Percentiles rank a stretch among this genome's conserved stretches.
phyloP scores from a whole-genome alignment of 495 filamentous ascomycete species.

The Xylaria longipes region DNA sequence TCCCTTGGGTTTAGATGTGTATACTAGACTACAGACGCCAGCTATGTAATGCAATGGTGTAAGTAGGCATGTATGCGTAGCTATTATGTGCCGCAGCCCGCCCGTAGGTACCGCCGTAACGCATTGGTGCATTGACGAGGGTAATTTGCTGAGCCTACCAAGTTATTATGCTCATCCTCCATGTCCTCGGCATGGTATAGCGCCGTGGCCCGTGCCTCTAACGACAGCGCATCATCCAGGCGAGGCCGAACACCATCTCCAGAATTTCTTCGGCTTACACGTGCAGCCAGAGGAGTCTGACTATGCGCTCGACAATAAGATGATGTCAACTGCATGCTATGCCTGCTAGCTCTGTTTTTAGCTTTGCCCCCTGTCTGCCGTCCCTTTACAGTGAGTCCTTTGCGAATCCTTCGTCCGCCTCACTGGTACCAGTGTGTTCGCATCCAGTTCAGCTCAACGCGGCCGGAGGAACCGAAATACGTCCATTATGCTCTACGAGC shows the following conservation, averaged over 20 bases:
- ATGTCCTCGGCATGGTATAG: constrained; percentile 13
- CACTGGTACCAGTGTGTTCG: neutral
- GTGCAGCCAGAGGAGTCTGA: neutral
- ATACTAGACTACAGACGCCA: neutral
- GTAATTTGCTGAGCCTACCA: constrained; percentile 22
- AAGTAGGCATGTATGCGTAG: too few species aligned
- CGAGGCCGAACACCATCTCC: constrained; percentile 18
- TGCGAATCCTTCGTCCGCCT: constrained; percentile 19
- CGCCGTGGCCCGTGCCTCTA: constrained; percentile 22
- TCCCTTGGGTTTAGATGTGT: neutral
- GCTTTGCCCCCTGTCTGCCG: neutral
- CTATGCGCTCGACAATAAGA: constrained; percentile 13
- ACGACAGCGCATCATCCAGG: constrained; percentile 20
- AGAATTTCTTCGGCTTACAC: neutral
- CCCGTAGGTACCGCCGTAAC: neutral
- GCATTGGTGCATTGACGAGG: constrained; percentile 27
- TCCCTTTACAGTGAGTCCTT: constrained; percentile 5
- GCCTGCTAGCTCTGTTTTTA: neutral
- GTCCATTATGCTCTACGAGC: constrained; percentile 7
- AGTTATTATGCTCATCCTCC: constrained; percentile 21
- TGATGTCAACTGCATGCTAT: constrained; percentile 5
- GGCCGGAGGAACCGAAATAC: constrained; percentile 26
- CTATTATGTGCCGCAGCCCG: neutral
- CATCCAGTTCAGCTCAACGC: constrained; percentile 6
- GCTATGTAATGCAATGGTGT: too few species aligned